Percentiles rank a stretch among this genome's conserved stretches.
Evolutionary conservation across 2,329 filamentous ascomycete genomes (phyloP).

Genomic region (Microcera coccophila): DNA sequence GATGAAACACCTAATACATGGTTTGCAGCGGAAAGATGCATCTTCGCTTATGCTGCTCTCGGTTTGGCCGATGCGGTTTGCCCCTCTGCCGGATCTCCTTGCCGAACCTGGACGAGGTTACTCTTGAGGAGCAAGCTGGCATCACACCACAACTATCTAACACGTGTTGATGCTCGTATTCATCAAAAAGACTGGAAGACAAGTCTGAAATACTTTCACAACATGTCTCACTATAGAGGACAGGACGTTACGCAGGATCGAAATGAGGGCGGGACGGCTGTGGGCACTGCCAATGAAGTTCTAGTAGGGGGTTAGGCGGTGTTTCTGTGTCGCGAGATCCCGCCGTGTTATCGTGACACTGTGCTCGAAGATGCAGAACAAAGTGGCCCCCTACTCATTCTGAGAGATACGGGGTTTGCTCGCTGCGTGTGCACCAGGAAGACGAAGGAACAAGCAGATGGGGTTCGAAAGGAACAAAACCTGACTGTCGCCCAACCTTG

Average conservation of each 20-base stretch:
- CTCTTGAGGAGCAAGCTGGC: constrained; percentile 17
- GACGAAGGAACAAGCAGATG: background rate
- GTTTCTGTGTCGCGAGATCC: constrained; percentile 20
- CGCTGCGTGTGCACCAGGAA: background rate
- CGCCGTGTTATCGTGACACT: constrained; percentile 20
- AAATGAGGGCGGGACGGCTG: constrained; percentile 1
- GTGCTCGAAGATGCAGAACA: constrained; percentile 2
- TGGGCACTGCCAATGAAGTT: constrained; percentile 6
- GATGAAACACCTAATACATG: background rate
- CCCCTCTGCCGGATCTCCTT: constrained; percentile 2
- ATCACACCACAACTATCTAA: constrained; percentile 10
- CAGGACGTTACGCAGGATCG: background rate
- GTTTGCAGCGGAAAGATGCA: constrained; percentile 11
- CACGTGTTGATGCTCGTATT: constrained; percentile 16
- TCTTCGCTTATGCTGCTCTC: constrained; percentile 22
- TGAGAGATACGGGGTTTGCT: too few species aligned
- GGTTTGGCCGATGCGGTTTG: constrained; percentile 11
- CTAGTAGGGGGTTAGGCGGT: constrained; percentile 9
- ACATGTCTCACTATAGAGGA: background rate
- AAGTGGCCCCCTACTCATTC: background rate
- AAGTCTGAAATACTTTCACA: background rate
- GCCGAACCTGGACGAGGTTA: constrained; percentile 15
- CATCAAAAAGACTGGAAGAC: too few species aligned
- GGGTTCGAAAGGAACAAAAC: background rate
- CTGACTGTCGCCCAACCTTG: background rate